Evolutionary conservation across 2,329 filamentous ascomycete species (phyloP).

Genomic region (Ceratocystis eucalypticola): DNA sequence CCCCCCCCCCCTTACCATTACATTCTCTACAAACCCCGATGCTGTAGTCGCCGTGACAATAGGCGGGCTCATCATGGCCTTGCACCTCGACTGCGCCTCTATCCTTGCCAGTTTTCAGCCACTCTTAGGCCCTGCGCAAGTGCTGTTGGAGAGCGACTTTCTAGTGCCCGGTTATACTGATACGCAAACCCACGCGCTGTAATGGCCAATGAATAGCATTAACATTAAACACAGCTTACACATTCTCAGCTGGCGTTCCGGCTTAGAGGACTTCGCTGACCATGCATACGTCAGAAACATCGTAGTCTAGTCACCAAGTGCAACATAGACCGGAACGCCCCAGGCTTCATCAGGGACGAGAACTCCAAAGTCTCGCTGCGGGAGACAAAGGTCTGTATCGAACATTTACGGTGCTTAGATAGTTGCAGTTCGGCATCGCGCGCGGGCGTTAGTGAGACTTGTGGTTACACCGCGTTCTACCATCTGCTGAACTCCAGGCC

Average conservation of each 20-base stretch:
- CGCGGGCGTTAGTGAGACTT: conserved; percentile 32
- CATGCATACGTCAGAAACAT: conserved; percentile 43
- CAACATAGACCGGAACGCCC: conserved; percentile 46
- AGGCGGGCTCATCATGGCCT: conserved; percentile 7
- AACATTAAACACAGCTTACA: conserved; percentile 38
- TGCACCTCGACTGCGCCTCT: neutral
- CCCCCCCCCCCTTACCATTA: neutral
- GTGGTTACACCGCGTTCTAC: conserved; percentile 48
- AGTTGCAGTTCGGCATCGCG: conserved; percentile 29
- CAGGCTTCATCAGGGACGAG: conserved; percentile 39
- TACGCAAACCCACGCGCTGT: conserved; percentile 55
- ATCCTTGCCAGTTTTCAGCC: neutral
- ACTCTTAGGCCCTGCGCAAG: conserved; percentile 18
- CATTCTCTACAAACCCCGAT: conserved; percentile 1
- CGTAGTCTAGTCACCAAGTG: conserved; percentile 49
- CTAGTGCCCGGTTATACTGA: conserved; percentile 49
- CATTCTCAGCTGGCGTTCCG: conserved; percentile 50
- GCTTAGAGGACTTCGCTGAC: conserved; percentile 45
- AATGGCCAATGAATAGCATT: conserved; percentile 37
- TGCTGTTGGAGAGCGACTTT: conserved; percentile 34
- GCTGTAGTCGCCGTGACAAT: conserved; percentile 5
- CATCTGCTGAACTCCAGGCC: conserved; percentile 42
- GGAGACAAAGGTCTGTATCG: conserved; percentile 38
- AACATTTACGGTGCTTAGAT: conserved; percentile 31
- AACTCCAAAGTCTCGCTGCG: conserved; percentile 34